phyloP scores from a whole-genome alignment of 129 eudicot species.

The Glebionis coronaria region DNA sequence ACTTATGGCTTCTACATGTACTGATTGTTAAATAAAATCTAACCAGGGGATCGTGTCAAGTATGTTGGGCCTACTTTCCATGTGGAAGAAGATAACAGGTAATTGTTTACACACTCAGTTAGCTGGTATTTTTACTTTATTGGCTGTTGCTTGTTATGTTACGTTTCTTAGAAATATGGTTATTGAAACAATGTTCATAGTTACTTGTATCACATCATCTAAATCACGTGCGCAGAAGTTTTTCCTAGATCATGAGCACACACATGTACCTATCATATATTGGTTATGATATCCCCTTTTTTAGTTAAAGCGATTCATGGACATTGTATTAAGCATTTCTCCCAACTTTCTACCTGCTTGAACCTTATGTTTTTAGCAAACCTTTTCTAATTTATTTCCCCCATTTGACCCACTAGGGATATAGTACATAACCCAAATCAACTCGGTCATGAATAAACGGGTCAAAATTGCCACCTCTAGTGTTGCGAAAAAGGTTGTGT shows the following conservation, averaged over 20 bases:
- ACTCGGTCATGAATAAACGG: constrained; percentile 1
- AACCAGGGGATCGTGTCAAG: constrained; percentile 88
- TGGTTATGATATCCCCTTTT: constrained; percentile 12
- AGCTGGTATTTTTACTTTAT: constrained; percentile 1
- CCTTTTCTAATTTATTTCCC: neutral
- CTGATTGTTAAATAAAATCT: neutral
- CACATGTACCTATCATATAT: constrained; percentile 7
- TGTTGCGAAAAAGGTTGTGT: constrained; percentile 8
- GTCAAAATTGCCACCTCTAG: neutral
- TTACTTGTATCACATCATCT: constrained; percentile 9
- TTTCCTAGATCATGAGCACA: constrained; percentile 10
- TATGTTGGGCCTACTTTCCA: constrained; percentile 61
- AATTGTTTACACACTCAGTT: constrained; percentile 15
- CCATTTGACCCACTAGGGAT: constrained; percentile 6
- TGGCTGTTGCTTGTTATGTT: neutral
- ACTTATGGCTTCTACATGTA: neutral
- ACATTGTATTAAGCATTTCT: neutral
- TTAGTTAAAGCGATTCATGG: neutral
- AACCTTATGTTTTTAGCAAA: neutral
- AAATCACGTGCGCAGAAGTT: constrained; percentile 3
- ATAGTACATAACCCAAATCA: neutral
- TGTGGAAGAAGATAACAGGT: constrained; percentile 71
- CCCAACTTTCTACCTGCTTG: neutral
- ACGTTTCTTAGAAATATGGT: constrained; percentile 18
- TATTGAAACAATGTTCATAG: neutral